A percentile compares a stretch with the other conserved stretches of the same genome.
phyloP scores from a whole-genome alignment of 202 grass and related monocot species.

The Carex sylvatica region DNA sequence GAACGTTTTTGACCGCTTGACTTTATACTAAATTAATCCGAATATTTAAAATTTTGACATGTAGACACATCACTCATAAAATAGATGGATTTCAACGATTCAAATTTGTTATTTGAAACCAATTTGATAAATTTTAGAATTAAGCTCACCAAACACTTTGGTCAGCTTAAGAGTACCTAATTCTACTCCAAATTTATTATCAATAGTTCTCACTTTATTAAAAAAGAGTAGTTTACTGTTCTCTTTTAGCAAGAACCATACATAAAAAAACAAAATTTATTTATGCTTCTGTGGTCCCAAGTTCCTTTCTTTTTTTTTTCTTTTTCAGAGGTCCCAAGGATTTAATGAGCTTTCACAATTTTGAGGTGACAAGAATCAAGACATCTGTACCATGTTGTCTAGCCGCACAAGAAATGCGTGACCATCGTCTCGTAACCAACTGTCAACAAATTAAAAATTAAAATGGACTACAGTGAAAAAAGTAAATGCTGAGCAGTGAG shows the following conservation, averaged over 20 bases:
- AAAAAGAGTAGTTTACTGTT: neutral
- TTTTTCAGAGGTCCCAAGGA: neutral
- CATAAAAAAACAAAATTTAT: neutral
- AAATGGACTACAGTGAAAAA: neutral
- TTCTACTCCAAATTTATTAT: neutral
- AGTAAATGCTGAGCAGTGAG: neutral
- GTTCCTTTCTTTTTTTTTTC: neutral
- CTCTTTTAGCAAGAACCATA: neutral
- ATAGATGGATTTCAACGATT: no score
- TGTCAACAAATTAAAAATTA: neutral
- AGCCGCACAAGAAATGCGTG: neutral
- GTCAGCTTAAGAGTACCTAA: no score
- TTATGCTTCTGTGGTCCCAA: neutral
- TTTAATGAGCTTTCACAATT: constrained; percentile 18
- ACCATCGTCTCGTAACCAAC: neutral
- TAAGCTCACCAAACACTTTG: no score
- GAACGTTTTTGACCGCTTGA: no score
- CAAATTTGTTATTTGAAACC: no score
- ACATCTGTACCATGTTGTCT: constrained; percentile 15
- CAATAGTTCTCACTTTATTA: neutral
- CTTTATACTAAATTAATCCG: no score
- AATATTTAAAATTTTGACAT: no score
- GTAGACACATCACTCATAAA: no score
- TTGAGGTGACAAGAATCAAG: constrained; percentile 27
- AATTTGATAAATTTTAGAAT: no score